phyloP scores from a whole-genome alignment of 805 yeast species.

The Metschnikowia reukaufii region DNA sequence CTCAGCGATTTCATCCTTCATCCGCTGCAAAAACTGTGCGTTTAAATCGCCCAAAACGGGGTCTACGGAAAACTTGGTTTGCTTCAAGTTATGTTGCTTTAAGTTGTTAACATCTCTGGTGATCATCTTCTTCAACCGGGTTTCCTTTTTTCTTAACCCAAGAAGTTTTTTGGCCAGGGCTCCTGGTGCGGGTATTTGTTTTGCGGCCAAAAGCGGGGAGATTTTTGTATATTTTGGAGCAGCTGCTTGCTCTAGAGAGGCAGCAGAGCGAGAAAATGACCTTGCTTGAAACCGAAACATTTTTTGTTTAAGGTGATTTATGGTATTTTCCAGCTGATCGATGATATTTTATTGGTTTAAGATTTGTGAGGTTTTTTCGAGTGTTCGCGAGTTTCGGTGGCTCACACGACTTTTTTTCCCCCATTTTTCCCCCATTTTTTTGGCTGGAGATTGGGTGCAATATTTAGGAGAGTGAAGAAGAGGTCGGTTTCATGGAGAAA shows the following conservation, averaged over 20 bases:
- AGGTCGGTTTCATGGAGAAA: too few relatives aligned
- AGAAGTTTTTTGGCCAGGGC: conserved; percentile 35
- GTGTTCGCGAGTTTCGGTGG: conserved; percentile 1
- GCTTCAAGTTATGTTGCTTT: conserved; percentile 37
- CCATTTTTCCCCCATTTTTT: too few relatives aligned
- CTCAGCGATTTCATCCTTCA: conserved; percentile 65
- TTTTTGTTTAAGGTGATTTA: background rate
- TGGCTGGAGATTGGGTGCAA: too few relatives aligned
- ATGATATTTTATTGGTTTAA: background rate
- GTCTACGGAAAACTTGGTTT: conserved; percentile 51
- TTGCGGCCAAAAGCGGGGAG: conserved; percentile 32
- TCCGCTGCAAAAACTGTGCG: conserved; percentile 66
- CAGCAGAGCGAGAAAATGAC: conserved; percentile 6
- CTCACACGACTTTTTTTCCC: conserved; percentile 2
- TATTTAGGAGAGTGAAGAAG: too few relatives aligned
- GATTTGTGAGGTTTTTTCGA: background rate
- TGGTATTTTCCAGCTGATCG: background rate
- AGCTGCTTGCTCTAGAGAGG: conserved; percentile 11
- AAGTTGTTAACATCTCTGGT: conserved; percentile 38
- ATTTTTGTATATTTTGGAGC: conserved; percentile 2
- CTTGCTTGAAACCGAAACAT: conserved; percentile 17
- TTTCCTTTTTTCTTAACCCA: conserved; percentile 39
- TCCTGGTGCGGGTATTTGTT: conserved; percentile 34
- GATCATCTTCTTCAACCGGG: conserved; percentile 42
- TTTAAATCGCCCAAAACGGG: conserved; percentile 78